A percentile compares a stretch with the other conserved stretches of the same genome.
Conservation (phyloP, 345 rosid species). For the Luvunga scandens region DNA sequence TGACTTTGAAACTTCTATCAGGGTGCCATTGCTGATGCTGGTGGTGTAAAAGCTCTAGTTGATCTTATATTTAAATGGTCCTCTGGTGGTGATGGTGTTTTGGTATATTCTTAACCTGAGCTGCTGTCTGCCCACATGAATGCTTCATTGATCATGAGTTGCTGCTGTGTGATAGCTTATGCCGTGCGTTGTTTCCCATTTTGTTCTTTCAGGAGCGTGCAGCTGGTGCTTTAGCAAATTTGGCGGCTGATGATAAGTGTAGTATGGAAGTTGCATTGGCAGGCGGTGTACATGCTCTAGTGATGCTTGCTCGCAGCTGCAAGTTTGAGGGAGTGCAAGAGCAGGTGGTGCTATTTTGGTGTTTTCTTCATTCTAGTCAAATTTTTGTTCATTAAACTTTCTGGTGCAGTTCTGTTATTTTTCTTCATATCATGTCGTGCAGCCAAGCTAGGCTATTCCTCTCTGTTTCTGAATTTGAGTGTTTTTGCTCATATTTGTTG, state of each 20-base stretch:
- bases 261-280: constrained; percentile 72
- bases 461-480: background rate
- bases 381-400: background rate
- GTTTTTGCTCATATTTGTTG: constrained; percentile 7
- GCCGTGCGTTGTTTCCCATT: constrained; percentile 3
- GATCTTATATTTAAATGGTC: constrained; percentile 84
- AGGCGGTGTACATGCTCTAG: constrained; percentile 79
- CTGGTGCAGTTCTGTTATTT: background rate
- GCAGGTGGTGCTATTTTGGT: constrained; percentile 43
- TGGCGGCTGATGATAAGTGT: constrained; percentile 86
- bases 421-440: background rate
- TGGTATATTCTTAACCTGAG: constrained; percentile 37
- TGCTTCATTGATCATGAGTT: background rate
- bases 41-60: constrained; percentile 72
- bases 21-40: constrained; percentile 81
- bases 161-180: background rate
- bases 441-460: background rate
- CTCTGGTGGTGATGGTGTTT: constrained; percentile 71
- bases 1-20: constrained; percentile 21
- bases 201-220: constrained; percentile 70
- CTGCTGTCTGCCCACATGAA: background rate
- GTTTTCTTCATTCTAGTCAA: background rate
- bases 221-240: constrained; percentile 85
- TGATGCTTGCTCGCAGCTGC: constrained; percentile 82
- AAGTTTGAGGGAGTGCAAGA: constrained; percentile 82